Evolutionary conservation across 768 basidiomycete species (phyloP).

Genomic region (Podaxis sp.): DNA sequence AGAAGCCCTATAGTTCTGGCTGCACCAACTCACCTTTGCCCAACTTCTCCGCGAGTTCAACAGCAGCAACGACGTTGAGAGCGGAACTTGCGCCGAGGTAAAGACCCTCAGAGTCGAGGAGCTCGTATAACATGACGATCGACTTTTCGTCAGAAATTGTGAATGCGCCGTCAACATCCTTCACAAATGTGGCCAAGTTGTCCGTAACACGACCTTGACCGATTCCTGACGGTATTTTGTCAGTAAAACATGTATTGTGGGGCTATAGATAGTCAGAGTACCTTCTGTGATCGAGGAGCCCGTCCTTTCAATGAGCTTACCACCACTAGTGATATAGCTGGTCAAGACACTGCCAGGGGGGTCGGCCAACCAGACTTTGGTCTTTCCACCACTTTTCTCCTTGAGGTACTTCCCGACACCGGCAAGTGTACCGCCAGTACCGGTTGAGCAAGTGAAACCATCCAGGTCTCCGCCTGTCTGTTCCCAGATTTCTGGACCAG

Average conservation of each 20-base stretch:
- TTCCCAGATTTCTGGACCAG: constrained; percentile 96
- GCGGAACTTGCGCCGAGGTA: constrained; percentile 95
- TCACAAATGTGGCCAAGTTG: constrained; percentile 83
- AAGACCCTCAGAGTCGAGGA: constrained; percentile 89
- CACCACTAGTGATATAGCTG: constrained; percentile 78
- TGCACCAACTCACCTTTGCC: constrained; percentile 61
- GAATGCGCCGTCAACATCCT: constrained; percentile 78
- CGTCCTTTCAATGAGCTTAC: constrained; percentile 68
- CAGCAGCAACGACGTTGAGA: constrained; percentile 92
- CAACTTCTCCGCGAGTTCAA: constrained; percentile 80
- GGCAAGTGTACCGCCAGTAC: constrained; percentile 94
- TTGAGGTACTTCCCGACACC: constrained; percentile 83
- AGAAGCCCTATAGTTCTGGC: neutral
- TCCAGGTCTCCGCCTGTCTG: constrained; percentile 80
- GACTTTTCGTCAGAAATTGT: constrained; percentile 87
- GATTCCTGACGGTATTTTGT: constrained; percentile 58
- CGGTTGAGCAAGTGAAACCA: constrained; percentile 93
- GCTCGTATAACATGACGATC: constrained; percentile 90
- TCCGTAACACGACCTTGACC: constrained; percentile 95
- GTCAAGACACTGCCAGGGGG: constrained; percentile 94
- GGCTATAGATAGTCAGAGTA: constrained; percentile 26
- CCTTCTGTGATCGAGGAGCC: constrained; percentile 96
- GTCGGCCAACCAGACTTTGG: constrained; percentile 93
- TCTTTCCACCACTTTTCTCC: constrained; percentile 75
- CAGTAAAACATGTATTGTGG: constrained; percentile 2